A percentile compares a stretch with the other conserved stretches of the same genome.
Evolutionary conservation across 1,284 basidiomycete genomes (phyloP).

Genomic region (Sphagnurus paluster): DNA sequence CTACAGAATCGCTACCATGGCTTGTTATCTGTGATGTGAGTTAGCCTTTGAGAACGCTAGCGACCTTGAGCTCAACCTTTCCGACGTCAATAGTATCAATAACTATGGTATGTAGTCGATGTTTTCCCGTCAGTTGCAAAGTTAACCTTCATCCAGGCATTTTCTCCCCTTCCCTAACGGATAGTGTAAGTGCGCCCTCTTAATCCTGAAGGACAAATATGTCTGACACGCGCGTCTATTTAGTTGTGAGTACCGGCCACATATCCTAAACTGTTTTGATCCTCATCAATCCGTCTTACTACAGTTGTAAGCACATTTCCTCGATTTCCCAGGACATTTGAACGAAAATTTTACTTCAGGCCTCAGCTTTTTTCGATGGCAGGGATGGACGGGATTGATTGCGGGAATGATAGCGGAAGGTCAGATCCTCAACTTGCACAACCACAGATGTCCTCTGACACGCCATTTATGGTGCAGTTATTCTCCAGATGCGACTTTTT

Average conservation of each 20-base stretch:
- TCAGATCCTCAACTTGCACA: slow-evolving; percentile 24
- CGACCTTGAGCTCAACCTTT: not conserved
- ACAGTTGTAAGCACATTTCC: slow-evolving; percentile 8
- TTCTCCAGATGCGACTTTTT: slow-evolving; percentile 63
- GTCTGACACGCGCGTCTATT: not conserved
- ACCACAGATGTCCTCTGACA: not conserved
- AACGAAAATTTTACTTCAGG: slow-evolving; percentile 29
- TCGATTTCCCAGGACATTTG: not conserved
- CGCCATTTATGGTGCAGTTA: slow-evolving; percentile 34
- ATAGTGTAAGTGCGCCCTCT: slow-evolving; percentile 22
- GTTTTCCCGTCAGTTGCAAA: not conserved
- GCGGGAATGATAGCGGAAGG: slow-evolving; percentile 55
- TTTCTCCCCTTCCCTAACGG: slow-evolving; percentile 28
- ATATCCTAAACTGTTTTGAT: not conserved
- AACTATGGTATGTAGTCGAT: slow-evolving; percentile 42
- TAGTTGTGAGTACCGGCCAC: slow-evolving; percentile 15
- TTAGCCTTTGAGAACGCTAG: slow-evolving; percentile 10
- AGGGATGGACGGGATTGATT: slow-evolving; percentile 57
- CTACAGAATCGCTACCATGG: slow-evolving; percentile 58
- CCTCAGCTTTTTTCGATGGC: slow-evolving; percentile 52
- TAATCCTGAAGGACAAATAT: not conserved
- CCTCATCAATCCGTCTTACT: not conserved
- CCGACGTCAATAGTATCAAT: slow-evolving; percentile 44
- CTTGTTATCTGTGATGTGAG: slow-evolving; percentile 49
- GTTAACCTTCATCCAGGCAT: slow-evolving; percentile 23